phyloP scores from a whole-genome alignment of 2,329 filamentous ascomycete genomes.

The Sodiomyces alkalinus region DNA sequence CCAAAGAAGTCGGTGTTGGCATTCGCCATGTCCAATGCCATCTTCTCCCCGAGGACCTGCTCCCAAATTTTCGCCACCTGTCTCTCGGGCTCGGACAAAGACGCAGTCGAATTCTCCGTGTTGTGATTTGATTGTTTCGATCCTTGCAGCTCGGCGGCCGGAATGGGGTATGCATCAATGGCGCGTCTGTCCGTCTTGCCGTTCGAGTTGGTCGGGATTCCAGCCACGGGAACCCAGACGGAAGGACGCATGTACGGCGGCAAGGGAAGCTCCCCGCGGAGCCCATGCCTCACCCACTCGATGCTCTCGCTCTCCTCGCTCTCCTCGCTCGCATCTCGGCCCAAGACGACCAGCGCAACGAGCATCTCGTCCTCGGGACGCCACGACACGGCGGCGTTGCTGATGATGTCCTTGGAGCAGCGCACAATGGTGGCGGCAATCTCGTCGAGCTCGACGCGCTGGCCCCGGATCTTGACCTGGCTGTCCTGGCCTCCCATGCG shows the following conservation, averaged over 20 bases:
- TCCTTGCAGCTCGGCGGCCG: no score
- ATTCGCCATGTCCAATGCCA: slow-evolving; percentile 6
- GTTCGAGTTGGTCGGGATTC: slow-evolving; percentile 14
- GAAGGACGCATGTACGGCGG: slow-evolving; percentile 21
- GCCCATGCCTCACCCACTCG: no score
- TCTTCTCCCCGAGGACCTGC: slow-evolving; percentile 9
- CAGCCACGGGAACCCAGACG: slow-evolving; percentile 11
- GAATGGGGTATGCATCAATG: slow-evolving; percentile 11
- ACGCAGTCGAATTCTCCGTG: no score
- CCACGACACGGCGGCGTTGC: slow-evolving; percentile 11
- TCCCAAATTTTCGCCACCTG: slow-evolving; percentile 7
- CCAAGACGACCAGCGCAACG: slow-evolving; percentile 15
- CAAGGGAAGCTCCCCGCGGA: no score
- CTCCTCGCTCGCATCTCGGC: no score
- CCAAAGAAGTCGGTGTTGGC: slow-evolving; percentile 22
- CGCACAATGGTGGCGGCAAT: slow-evolving; percentile 12
- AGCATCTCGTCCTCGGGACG: slow-evolving; percentile 9
- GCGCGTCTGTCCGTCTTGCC: slow-evolving; percentile 18
- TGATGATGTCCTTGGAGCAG: slow-evolving; percentile 7
- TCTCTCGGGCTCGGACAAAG: no score
- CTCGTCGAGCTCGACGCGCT: slow-evolving; percentile 31
- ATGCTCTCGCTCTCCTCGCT: no score
- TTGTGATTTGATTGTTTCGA: slow-evolving; percentile 3
- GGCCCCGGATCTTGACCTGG: slow-evolving; percentile 28
- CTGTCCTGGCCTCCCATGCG: slow-evolving; percentile 25